Evolutionary conservation across 2,329 filamentous ascomycete genomes (phyloP).

Genomic region (Pseudopithomyces chartarum): DNA sequence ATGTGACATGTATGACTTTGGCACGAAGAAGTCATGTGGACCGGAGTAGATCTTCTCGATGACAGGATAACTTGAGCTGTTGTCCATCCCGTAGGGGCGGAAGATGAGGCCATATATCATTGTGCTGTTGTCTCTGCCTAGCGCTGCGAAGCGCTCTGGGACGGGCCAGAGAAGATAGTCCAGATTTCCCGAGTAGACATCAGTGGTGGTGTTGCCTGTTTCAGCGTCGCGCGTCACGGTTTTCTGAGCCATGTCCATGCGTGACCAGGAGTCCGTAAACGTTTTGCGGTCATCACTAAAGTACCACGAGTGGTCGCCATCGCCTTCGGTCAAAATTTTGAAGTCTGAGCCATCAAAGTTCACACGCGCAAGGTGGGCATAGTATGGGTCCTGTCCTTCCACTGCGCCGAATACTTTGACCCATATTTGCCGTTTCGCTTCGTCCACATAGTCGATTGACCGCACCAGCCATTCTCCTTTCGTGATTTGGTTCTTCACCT

Average conservation of each 20-base stretch:
- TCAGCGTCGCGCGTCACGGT: constrained; percentile 26
- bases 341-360: constrained; percentile 33
- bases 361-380: constrained; percentile 30
- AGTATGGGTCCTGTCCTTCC: constrained; percentile 28
- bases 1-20: constrained; percentile 22
- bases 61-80: constrained; percentile 31
- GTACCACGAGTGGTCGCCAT: constrained; percentile 27
- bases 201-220: constrained; percentile 22
- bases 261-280: constrained; percentile 31
- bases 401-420: constrained; percentile 28
- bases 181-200: constrained; percentile 21
- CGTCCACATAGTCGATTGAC: constrained; percentile 28
- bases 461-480: constrained; percentile 45
- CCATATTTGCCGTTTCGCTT: constrained; percentile 25
- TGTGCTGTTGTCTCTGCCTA: constrained; percentile 29
- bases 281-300: constrained; percentile 19
- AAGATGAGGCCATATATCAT: constrained; percentile 32
- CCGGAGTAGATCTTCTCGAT: constrained; percentile 35
- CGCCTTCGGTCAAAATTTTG: constrained; percentile 29
- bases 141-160: constrained; percentile 29
- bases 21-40: constrained; percentile 29
- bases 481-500: constrained; percentile 42
- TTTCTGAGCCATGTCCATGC: constrained; percentile 28
- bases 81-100: constrained; percentile 26
- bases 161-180: constrained; percentile 22